phyloP scores from a whole-genome alignment of 441 rosid genomes.

The Codiaeum variegatum region DNA sequence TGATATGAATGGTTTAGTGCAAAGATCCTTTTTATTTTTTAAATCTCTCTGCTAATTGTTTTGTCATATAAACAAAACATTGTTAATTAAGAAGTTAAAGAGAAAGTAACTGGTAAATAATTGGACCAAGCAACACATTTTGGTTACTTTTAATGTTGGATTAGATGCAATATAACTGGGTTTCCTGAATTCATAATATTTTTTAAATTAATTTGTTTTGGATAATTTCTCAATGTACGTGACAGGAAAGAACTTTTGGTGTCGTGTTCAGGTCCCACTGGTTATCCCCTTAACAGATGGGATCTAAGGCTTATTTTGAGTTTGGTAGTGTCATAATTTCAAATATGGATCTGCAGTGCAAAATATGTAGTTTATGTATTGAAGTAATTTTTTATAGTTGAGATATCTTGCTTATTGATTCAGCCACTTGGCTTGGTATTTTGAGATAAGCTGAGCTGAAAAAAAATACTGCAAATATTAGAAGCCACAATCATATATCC shows the following conservation, averaged over 20 bases:
- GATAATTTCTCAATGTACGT: neutral
- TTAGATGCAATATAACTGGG: neutral
- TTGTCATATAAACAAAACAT: neutral
- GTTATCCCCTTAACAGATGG: neutral
- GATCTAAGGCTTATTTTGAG: neutral
- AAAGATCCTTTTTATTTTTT: neutral
- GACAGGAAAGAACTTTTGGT: neutral
- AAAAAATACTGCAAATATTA: neutral
- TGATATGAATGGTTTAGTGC: neutral
- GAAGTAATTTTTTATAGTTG: neutral
- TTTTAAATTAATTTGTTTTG: neutral
- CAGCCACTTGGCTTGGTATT: no score
- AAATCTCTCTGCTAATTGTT: neutral
- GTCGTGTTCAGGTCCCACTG: neutral
- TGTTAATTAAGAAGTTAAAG: neutral
- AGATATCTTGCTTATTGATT: slow-evolving; percentile 8
- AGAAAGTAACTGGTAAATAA: neutral
- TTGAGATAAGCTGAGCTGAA: neutral
- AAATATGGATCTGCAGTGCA: neutral
- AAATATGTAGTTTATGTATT: neutral
- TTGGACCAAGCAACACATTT: neutral
- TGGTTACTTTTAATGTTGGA: neutral
- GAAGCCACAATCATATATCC: slow-evolving; percentile 1
- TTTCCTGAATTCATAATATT: neutral
- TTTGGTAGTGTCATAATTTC: neutral